Evolutionary conservation across 306 rosid species (phyloP), one percentile per base, ranked within the genome.

Genomic region (Oemleria cerasiformis): DNA sequence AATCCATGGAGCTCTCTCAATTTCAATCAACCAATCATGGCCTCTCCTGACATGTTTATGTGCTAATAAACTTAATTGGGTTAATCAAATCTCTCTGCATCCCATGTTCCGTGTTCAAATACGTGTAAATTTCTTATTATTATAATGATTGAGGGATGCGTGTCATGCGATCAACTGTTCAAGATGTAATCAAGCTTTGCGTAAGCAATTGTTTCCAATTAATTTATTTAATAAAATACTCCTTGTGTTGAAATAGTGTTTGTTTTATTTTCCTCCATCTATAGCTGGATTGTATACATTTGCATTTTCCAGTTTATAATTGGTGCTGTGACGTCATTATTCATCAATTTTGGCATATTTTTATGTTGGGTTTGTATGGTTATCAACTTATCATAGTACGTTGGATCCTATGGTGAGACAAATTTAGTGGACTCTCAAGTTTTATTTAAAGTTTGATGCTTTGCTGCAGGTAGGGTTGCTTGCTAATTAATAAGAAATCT

Each of bases 11-110:
- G 69, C 25, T 5, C 23, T 14, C 42, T 65, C 13, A 55, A 53
- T 58, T 57, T 75, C 9, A 79, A 79, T 54, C 80, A 79, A 67
- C 80, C 79, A 75, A 76, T 75, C 50, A 77, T 71, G 72, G 80
- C 76, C 13, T 68, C 80, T 34, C 43, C 70, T 49, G 83, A 79
- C 57, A 39, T 79, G 73, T 73, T 79, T 5, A 75, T 79, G 80
- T 57, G 77, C 44, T 79, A 53, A n/a, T n/a, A 77, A 71, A 57
- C 56, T 57, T n/a, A 57, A 34, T 57, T 6, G 44, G 44, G 34
- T 16, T 25, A 25, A 71, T 25, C 38, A 56, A 30, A 30, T 30
- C 36, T 30, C 36, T 30, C 2, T 5, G 50, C 53, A 34, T 57
- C 44, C 25, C 43, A 4, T 12, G 64, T 2, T 39, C 66, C 66